A percentile compares a stretch with the other conserved stretches of the same genome.
These are phyloP conservation scores for Barnettozyma populi DNA, from an alignment of 805 yeast genomes.

Conservation along the genomic window DNA sequence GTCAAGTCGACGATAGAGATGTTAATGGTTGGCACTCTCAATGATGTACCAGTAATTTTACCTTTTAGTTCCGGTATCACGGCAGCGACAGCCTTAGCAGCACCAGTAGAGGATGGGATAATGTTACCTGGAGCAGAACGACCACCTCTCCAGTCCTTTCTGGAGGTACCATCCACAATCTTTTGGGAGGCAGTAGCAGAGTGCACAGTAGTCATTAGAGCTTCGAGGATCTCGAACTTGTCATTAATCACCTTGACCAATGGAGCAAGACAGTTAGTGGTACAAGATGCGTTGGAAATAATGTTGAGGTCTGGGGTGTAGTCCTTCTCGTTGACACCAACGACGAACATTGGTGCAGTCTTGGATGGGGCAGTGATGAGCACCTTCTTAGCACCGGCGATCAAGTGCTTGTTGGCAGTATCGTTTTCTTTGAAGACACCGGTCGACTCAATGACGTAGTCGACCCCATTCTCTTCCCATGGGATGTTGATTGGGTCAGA, in stretches of 20 bases:
- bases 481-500: constrained; percentile 82
- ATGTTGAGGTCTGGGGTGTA: constrained; percentile 73
- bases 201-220: constrained; percentile 95
- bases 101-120: constrained; percentile 95
- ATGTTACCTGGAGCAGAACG: constrained; percentile 95
- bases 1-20: constrained; percentile 93
- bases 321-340: constrained; percentile 81
- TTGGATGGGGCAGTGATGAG: constrained; percentile 90
- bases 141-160: constrained; percentile 98
- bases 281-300: constrained; percentile 91
- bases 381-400: constrained; percentile 93
- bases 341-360: constrained; percentile 93
- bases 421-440: constrained; percentile 86
- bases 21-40: constrained; percentile 92
- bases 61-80: constrained; percentile 89
- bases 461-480: constrained; percentile 82
- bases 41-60: constrained; percentile 89
- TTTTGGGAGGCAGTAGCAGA: constrained; percentile 95
- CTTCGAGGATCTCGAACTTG: constrained; percentile 81
- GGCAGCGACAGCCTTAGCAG: constrained; percentile 96
- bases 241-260: constrained; percentile 87
- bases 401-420: constrained; percentile 78
- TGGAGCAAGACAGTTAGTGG: constrained; percentile 95
- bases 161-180: constrained; percentile 95
- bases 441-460: constrained; percentile 86